Base-by-base conservation (phyloP, 768 basidiomycete species). In the Termitomyces heimii region DNA sequence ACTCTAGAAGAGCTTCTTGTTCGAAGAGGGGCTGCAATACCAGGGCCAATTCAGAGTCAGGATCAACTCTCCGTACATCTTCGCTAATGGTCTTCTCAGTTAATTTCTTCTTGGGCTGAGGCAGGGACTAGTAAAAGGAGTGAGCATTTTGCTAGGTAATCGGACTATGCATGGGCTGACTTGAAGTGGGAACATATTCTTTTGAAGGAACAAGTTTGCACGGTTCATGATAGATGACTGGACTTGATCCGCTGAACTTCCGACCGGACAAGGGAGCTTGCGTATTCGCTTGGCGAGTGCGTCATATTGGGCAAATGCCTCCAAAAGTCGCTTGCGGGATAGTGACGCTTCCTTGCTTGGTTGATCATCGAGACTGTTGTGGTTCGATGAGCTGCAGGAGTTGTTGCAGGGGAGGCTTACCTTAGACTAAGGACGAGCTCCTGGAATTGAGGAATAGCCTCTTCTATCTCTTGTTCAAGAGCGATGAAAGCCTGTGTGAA, bases 401-500 rank as follows among this genome's bases (percentile, higher is more conserved):
- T 18, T 28, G 31, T 16, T 12, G 20, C 26, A 20, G 14, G 26
- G 37, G 32, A 12, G 31, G 9, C 31, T 56, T 56, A 91, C 89
- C 74, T 87, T 35, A 95, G 75, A 10, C 78, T 82, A 42, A 89
- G 68, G 29, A 97, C 70, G 26, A 94, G 77, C 65, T 96, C 94
- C 63, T 96, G 92, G 67, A 96, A 95, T 60, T 87, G 84, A 3
- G 94, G 93, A 4, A 98, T 77, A 2, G 83, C 73, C 32, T 88
- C 88, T 67, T 93, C 90, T n/a, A 98, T 94, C 62, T 98, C 94
- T 53, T 82, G 80, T 73, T 99, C 94, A 8, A 97, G 73, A 39
- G 65, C 68, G 37, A 92, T 73, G 58, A 98, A 84, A 1, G 82
- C 81, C 81, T 93, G 69, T 7, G 42, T 20, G 29, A 40, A 10